Percentiles rank a stretch among this genome's conserved stretches.
Evolutionary conservation across 202 grass and related monocot genomes (phyloP).

Genomic region (Carex sylvatica): DNA sequence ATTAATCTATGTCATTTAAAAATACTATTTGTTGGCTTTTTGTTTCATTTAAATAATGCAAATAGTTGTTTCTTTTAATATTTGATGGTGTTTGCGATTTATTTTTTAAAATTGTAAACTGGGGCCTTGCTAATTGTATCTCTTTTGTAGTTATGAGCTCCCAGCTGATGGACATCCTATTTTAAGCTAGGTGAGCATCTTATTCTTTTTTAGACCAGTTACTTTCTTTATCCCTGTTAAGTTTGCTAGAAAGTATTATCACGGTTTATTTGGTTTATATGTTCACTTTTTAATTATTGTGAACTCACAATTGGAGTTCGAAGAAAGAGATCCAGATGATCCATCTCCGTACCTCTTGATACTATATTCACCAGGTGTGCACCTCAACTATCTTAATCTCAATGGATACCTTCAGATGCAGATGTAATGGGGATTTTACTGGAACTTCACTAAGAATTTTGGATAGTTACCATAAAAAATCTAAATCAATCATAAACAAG

Average conservation of each 20-base stretch:
- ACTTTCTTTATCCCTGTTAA: not conserved
- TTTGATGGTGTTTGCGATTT: not conserved
- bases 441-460: not conserved
- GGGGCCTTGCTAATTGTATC: constrained; percentile 22
- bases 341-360: constrained; percentile 77
- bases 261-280: not conserved
- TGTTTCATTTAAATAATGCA: constrained; percentile 19
- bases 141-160: constrained; percentile 75
- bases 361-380: constrained; percentile 66
- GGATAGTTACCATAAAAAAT: not conserved
- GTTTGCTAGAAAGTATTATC: not conserved
- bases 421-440: not conserved
- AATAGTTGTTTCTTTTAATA: constrained; percentile 19
- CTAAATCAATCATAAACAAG: not conserved
- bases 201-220: constrained; percentile 25
- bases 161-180: constrained; percentile 89
- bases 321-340: constrained; percentile 66
- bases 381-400: constrained; percentile 34
- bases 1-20: constrained; percentile 18
- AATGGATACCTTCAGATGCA: not conserved
- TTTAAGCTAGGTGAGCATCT: constrained; percentile 53
- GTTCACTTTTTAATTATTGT: constrained; percentile 1
- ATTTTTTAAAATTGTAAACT: not conserved
- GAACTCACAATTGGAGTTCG: constrained; percentile 63
- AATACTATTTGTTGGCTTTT: constrained; percentile 8